These are phyloP conservation scores for Zygoascus ofunaensis DNA, from an alignment of 805 yeast genomes.

Conservation along the genomic window DNA sequence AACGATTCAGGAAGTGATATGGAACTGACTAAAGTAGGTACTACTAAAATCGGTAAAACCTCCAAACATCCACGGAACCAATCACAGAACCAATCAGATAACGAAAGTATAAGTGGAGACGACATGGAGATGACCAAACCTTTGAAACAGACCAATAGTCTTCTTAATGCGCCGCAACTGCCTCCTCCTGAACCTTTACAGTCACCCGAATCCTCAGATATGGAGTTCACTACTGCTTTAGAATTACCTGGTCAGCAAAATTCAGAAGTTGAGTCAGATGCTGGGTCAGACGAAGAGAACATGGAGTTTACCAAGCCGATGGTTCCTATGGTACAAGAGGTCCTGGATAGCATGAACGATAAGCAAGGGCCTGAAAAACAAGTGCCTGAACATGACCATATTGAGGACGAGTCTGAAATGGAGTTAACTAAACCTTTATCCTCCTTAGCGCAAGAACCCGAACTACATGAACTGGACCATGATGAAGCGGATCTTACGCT, in stretches of 20 bases:
- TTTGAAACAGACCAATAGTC: background rate
- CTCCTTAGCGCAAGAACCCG: background rate
- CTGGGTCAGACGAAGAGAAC: slow-evolving; percentile 3
- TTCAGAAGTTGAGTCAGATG: background rate
- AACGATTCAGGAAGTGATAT: slow-evolving; percentile 1
- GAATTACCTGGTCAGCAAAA: background rate
- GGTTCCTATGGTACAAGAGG: background rate
- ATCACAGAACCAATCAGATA: background rate
- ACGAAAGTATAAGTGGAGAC: background rate
- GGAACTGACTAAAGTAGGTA: slow-evolving; percentile 9
- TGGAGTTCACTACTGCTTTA: background rate
- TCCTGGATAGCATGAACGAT: background rate
- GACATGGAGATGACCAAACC: background rate
- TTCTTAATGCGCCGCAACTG: background rate
- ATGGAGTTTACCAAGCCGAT: slow-evolving; percentile 6
- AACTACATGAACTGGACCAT: background rate
- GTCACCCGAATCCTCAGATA: background rate
- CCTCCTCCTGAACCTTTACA: background rate
- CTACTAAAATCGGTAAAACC: background rate
- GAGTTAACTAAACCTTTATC: background rate
- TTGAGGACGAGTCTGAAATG: background rate
- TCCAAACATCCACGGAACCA: background rate
- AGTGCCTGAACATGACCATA: background rate
- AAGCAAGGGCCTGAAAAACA: background rate
- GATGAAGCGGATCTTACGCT: background rate